A percentile compares a stretch with the other conserved stretches of the same genome.
phyloP scores from a whole-genome alignment of 176 grass and related monocot genomes.

The Alopecurus myosuroides region DNA sequence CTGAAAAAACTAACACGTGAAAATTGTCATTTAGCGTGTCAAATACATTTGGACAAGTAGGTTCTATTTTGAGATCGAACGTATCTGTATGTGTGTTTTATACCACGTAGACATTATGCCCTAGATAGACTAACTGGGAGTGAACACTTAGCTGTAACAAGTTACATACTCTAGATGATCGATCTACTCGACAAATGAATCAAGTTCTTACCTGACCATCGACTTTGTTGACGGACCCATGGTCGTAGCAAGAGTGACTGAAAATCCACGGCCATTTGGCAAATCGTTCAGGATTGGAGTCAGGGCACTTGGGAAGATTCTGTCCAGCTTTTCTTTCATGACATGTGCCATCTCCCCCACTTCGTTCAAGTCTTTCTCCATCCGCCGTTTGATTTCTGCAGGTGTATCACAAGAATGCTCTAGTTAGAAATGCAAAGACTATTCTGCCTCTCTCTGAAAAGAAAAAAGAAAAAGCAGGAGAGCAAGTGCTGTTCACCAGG shows the following conservation, averaged over 20 bases:
- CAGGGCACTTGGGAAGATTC: constrained; percentile 51
- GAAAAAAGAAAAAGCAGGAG: neutral
- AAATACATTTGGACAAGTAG: neutral
- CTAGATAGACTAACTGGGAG: neutral
- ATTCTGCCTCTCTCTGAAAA: neutral
- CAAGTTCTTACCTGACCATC: constrained; percentile 36
- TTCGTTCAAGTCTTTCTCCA: constrained; percentile 51
- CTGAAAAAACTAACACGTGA: neutral
- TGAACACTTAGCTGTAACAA: neutral
- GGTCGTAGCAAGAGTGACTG: neutral
- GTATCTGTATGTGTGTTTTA: neutral
- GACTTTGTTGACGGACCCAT: constrained; percentile 64
- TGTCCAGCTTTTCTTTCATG: constrained; percentile 43
- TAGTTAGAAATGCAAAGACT: neutral
- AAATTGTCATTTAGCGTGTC: neutral
- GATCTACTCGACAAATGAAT: neutral
- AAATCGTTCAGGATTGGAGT: constrained; percentile 16
- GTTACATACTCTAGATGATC: neutral
- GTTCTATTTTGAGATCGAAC: neutral
- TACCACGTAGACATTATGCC: neutral
- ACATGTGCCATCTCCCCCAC: constrained; percentile 24
- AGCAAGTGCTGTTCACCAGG: neutral
- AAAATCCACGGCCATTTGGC: neutral
- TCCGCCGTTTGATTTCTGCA: constrained; percentile 49
- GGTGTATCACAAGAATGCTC: neutral